Evolutionary conservation across 345 rosid genomes (phyloP).

Genomic region (Aquilaria malaccensis): DNA sequence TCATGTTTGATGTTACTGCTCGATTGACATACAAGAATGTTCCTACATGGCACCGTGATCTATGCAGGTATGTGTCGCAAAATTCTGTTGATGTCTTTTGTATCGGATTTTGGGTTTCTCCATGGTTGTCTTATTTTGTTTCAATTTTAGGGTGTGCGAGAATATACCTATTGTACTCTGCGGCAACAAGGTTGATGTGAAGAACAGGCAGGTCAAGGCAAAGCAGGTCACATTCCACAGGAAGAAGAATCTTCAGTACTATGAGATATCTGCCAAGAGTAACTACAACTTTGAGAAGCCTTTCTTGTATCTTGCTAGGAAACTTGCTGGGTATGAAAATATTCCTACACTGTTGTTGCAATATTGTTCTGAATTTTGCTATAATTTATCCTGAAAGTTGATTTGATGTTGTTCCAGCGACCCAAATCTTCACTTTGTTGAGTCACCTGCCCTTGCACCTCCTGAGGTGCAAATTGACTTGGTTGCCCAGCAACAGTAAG

Average conservation of each 20-base stretch:
- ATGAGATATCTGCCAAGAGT: slow-evolving; percentile 92
- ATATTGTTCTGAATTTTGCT: background rate
- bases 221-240: slow-evolving; percentile 91
- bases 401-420: slow-evolving; percentile 31
- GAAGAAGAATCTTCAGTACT: slow-evolving; percentile 90
- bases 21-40: slow-evolving; percentile 95
- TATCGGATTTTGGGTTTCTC: background rate
- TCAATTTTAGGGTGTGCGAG: slow-evolving; percentile 62
- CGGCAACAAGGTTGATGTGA: slow-evolving; percentile 92
- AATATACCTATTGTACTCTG: slow-evolving; percentile 89
- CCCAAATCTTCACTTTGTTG: slow-evolving; percentile 89
- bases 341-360: background rate
- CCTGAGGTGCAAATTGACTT: slow-evolving; percentile 87
- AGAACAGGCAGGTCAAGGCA: slow-evolving; percentile 94
- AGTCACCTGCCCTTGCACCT: slow-evolving; percentile 87
- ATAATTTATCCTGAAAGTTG: background rate
- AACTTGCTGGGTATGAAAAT: slow-evolving; percentile 64
- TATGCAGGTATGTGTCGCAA: slow-evolving; percentile 52
- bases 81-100: background rate
- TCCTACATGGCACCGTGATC: slow-evolving; percentile 99
- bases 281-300: slow-evolving; percentile 95
- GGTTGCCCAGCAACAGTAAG: slow-evolving; percentile 87
- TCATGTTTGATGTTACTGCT: slow-evolving; percentile 98
- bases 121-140: background rate
- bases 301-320: slow-evolving; percentile 83